These are phyloP conservation scores for Diphasiastrum complanatum DNA, from an alignment of 83 land plant genomes.

Conservation along the genomic window DNA sequence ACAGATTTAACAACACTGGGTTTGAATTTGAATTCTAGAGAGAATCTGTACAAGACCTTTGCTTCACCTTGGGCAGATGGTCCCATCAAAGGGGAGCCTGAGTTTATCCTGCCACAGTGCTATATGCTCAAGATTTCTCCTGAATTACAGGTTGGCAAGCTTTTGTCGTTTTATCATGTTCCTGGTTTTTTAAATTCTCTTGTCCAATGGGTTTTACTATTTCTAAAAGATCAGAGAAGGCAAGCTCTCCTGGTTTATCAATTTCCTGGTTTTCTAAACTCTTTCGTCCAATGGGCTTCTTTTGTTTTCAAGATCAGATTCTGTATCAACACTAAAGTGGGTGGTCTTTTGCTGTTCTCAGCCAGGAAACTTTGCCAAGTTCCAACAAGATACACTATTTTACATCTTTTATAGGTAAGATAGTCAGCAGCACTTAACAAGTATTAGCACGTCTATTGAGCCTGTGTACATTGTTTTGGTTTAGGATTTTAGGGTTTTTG, in stretches of 20 bases:
- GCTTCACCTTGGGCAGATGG: constrained; percentile 89
- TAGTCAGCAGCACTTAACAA: no score
- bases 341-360: constrained; percentile 18
- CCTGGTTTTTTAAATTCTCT: neutral
- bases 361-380: constrained; percentile 57
- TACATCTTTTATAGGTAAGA: constrained; percentile 94
- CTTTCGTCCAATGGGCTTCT: no score
- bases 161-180: constrained; percentile 1
- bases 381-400: constrained; percentile 54
- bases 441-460: neutral
- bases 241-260: no score
- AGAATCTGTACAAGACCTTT: constrained; percentile 80
- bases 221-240: no score
- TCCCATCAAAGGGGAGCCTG: constrained; percentile 86
- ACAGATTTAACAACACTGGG: constrained; percentile 84
- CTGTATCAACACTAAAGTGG: neutral
- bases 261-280: no score
- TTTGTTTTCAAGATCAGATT: neutral
- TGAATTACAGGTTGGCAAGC: constrained; percentile 47
- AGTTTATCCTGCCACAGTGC: constrained; percentile 72
- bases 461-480: neutral
- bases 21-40: constrained; percentile 69
- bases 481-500: neutral
- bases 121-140: constrained; percentile 67
- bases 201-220: neutral